phyloP scores from a whole-genome alignment of 106 monocot species.

The Narthecium ossifragum region DNA sequence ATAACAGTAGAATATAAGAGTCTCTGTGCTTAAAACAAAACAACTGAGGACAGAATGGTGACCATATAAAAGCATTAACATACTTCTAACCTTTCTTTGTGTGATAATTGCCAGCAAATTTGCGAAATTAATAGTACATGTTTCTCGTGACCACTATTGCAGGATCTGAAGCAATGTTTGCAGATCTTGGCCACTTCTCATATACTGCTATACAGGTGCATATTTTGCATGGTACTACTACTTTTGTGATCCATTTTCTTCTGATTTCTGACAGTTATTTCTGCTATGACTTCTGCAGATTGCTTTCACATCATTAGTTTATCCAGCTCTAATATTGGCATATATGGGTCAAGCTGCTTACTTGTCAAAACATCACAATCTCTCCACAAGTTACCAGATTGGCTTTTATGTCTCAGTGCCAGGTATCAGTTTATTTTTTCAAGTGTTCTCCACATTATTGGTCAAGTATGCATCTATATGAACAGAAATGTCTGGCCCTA shows the following conservation, averaged over 20 bases:
- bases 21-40: too few species aligned
- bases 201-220: constrained; percentile 58
- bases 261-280: constrained; percentile 1
- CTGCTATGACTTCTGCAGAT: constrained; percentile 22
- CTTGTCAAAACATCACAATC: constrained; percentile 50
- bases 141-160: constrained; percentile 5
- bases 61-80: too few species aligned
- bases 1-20: too few species aligned
- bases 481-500: too few species aligned
- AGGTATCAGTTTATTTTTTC: constrained; percentile 41
- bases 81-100: too few species aligned
- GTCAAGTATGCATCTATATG: too few species aligned
- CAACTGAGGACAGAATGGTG: too few species aligned
- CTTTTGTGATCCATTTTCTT: background rate
- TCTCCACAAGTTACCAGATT: constrained; percentile 38
- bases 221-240: constrained; percentile 9
- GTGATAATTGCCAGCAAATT: too few species aligned
- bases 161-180: constrained; percentile 90
- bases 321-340: constrained; percentile 64
- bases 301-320: constrained; percentile 60
- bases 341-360: constrained; percentile 86
- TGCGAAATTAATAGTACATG: too few species aligned
- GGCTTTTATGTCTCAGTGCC: constrained; percentile 70
- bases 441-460: too few species aligned
- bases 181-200: constrained; percentile 74